Conservation (phyloP, 345 rosid species). For the Mercurialis annua region DNA sequence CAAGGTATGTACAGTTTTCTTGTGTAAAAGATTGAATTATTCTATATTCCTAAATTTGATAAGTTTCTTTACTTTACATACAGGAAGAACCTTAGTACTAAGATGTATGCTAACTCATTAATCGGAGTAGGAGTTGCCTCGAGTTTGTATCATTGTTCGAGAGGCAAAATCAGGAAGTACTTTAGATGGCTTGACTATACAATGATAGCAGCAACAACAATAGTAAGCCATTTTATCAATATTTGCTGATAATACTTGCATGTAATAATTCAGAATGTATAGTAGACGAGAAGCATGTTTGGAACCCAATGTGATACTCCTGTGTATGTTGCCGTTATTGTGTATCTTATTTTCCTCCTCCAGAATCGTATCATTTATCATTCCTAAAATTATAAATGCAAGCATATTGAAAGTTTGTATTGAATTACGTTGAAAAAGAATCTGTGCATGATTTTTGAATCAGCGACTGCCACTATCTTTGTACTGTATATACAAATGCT, state of each 20-base stretch:
- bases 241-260: too few relatives aligned
- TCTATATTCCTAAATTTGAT: conserved; percentile 6
- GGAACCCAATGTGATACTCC: background rate
- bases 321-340: background rate
- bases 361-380: too few relatives aligned
- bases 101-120: conserved; percentile 85
- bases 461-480: too few relatives aligned
- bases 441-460: too few relatives aligned
- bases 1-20: conserved; percentile 55
- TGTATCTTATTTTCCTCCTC: too few relatives aligned
- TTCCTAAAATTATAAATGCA: too few relatives aligned
- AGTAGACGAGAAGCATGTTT: background rate
- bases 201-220: conserved; percentile 83
- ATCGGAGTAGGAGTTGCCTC: conserved; percentile 94
- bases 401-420: too few relatives aligned
- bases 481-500: background rate
- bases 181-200: conserved; percentile 91
- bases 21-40: background rate
- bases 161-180: conserved; percentile 71
- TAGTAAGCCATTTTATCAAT: conserved; percentile 58
- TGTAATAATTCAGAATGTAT: background rate
- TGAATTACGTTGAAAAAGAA: too few relatives aligned
- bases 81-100: conserved; percentile 71
- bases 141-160: conserved; percentile 79
- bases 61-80: conserved; percentile 9